Conservation (phyloP, 2,329 filamentous ascomycete genomes). For the Ophiocordyceps camponoti-floridani region DNA sequence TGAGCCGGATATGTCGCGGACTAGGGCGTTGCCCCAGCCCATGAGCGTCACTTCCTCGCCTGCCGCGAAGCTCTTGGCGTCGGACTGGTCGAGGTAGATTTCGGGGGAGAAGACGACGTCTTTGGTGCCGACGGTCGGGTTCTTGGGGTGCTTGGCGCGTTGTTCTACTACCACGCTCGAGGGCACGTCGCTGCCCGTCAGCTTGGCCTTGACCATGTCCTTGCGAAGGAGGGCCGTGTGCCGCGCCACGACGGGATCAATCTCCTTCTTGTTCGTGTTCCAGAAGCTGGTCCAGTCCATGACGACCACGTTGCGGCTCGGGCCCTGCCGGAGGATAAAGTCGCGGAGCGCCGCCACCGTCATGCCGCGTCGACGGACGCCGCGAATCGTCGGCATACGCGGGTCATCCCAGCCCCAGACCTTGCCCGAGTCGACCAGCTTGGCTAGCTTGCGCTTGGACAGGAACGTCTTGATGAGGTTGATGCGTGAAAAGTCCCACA, state of each 20-base stretch:
- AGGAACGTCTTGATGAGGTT: constrained; percentile 72
- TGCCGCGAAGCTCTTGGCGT: constrained; percentile 63
- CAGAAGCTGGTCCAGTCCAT: constrained; percentile 69
- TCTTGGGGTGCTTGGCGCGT: constrained; percentile 80
- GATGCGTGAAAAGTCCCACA: constrained; percentile 74
- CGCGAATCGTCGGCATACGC: constrained; percentile 69
- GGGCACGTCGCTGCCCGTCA: constrained; percentile 52
- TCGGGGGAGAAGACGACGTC: constrained; percentile 62
- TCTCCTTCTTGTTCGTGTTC: constrained; percentile 64
- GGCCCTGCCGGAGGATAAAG: constrained; percentile 72
- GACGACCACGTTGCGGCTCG: constrained; percentile 65
- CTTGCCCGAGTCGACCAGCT: constrained; percentile 57
- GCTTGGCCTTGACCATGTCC: constrained; percentile 50
- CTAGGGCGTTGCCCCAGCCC: constrained; percentile 87
- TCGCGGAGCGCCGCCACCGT: constrained; percentile 63
- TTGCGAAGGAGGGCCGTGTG: constrained; percentile 57
- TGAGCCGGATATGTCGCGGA: constrained; percentile 43
- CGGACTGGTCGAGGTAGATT: constrained; percentile 71
- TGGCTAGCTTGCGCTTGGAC: constrained; percentile 73
- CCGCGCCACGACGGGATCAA: constrained; percentile 58
- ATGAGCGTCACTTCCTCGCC: constrained; percentile 90
- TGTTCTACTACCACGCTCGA: constrained; percentile 47
- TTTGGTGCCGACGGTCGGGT: constrained; percentile 68
- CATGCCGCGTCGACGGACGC: constrained; percentile 62
- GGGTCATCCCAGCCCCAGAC: constrained; percentile 81